These are phyloP conservation scores for Fusarium nanum DNA, from an alignment of 2,329 filamentous ascomycete species.

Conservation along the genomic window DNA sequence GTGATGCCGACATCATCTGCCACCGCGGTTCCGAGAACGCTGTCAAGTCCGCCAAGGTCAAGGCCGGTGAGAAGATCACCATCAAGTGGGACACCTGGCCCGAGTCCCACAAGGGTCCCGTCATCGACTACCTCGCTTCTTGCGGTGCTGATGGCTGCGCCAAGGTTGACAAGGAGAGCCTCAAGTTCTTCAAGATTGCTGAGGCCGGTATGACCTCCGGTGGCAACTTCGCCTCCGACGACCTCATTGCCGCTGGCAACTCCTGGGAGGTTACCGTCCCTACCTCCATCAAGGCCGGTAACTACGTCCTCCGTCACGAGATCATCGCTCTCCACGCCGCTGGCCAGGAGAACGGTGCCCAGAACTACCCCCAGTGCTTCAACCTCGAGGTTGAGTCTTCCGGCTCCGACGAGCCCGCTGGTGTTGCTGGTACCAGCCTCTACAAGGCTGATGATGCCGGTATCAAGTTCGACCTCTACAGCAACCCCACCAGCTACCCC, in stretches of 20 bases:
- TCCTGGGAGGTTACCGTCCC: conserved; percentile 53
- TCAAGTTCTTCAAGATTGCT: conserved; percentile 75
- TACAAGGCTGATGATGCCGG: conserved; percentile 49
- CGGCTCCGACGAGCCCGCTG: conserved; percentile 51
- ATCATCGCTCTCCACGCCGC: conserved; percentile 63
- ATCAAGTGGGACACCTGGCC: conserved; percentile 60
- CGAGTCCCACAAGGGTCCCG: conserved; percentile 61
- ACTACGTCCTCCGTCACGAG: conserved; percentile 65
- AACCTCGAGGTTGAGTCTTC: conserved; percentile 61
- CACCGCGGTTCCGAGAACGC: conserved; percentile 57
- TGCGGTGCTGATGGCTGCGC: conserved; percentile 66
- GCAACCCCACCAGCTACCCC: conserved; percentile 42
- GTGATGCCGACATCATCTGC: conserved; percentile 59
- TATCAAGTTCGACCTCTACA: conserved; percentile 52
- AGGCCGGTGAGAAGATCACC: conserved; percentile 53
- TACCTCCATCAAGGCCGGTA: conserved; percentile 50
- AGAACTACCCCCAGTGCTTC: conserved; percentile 65
- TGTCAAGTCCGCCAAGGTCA: conserved; percentile 51
- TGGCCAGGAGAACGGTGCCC: conserved; percentile 58
- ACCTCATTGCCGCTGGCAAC: conserved; percentile 58
- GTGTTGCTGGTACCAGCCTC: conserved; percentile 50
- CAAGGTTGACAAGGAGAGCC: conserved; percentile 61
- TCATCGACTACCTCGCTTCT: conserved; percentile 73
- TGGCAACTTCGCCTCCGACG: conserved; percentile 51
- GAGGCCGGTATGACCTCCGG: conserved; percentile 60